These are phyloP conservation scores for Suhomyces coccinellae DNA, from an alignment of 1,139 yeast genomes.

Conservation along the genomic window DNA sequence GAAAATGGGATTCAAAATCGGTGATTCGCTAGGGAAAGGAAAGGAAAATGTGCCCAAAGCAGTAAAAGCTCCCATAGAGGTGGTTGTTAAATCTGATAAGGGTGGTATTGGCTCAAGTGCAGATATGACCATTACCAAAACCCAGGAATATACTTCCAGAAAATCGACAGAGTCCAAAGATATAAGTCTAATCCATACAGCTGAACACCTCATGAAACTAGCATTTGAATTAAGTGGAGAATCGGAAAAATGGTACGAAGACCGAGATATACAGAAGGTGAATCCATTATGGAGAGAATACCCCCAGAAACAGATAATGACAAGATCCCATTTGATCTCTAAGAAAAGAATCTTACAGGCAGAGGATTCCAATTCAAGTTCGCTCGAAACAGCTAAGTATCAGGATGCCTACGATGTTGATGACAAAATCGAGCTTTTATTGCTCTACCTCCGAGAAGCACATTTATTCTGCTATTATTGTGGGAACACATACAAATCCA, in stretches of 20 bases:
- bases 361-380: background rate
- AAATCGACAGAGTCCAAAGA: background rate
- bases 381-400: background rate
- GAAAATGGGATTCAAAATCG: constrained; percentile 55
- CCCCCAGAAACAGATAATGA: constrained; percentile 8
- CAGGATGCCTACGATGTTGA: constrained; percentile 1
- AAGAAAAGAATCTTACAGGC: constrained; percentile 1
- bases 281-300: constrained; percentile 28
- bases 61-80: constrained; percentile 12
- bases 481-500: constrained; percentile 37
- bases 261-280: constrained; percentile 14
- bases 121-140: background rate
- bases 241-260: constrained; percentile 16
- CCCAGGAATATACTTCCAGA: background rate
- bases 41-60: background rate
- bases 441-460: constrained; percentile 34
- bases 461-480: constrained; percentile 51
- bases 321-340: background rate
- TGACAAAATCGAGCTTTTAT: constrained; percentile 15
- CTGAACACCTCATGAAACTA: constrained; percentile 20
- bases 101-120: constrained; percentile 15
- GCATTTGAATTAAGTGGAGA: constrained; percentile 33
- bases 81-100: constrained; percentile 14
- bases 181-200: constrained; percentile 5
- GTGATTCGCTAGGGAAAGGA: constrained; percentile 40